Base-by-base conservation (phyloP, 371 early-diverging fungal genomes). In the Coemansia sp. region DNA sequence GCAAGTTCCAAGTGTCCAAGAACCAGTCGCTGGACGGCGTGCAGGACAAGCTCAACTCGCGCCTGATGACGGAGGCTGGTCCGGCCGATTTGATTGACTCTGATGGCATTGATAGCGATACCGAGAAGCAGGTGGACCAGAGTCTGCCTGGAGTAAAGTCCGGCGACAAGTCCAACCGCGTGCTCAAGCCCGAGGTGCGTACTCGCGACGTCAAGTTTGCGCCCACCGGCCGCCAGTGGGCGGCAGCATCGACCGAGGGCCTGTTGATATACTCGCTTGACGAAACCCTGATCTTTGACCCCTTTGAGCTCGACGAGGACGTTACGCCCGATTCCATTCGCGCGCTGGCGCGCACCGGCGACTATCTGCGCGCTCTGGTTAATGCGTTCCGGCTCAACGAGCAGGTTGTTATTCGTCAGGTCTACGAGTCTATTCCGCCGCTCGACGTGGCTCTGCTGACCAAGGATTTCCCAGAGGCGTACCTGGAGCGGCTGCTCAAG, bases 211-310 rank as follows among this genome's bases (percentile, higher is more conserved):
- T 98, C 5, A 82, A 87, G 31, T 97, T 99, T 79, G 86, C 95
- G 2, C 97, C 97, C 11, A 94, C 94, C 0, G 95, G 94, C 9
- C 84, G 93, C 16, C 85, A 94, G 10, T 99, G 94, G 94, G 94
- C 96, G 2, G 95, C 95, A 0, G 96, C 96, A 1, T 88, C 97
- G n/a, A 95, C 97, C 4, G 94, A 97, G 65, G 99, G 99, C 4
- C 78, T 99, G 33, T 66, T 97, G 65, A 86, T 98, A 50, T 98
- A 94, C 78, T 90, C 95, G 9, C 76, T 98, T 39, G 97, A 98
- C 71, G 94, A 97, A 61, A 82, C 84, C 2, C 81, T 95, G 34
- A 60, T 91, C 49, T 99, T 99, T 69, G 99, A 99, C 81, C 99
- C 99, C 16, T 95, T 94, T 76, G 97, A 98, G 78, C 85, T 99